These are phyloP conservation scores for Liquidambar formosana DNA, from an alignment of 164 flowering plant genomes.

Conservation along the genomic window DNA sequence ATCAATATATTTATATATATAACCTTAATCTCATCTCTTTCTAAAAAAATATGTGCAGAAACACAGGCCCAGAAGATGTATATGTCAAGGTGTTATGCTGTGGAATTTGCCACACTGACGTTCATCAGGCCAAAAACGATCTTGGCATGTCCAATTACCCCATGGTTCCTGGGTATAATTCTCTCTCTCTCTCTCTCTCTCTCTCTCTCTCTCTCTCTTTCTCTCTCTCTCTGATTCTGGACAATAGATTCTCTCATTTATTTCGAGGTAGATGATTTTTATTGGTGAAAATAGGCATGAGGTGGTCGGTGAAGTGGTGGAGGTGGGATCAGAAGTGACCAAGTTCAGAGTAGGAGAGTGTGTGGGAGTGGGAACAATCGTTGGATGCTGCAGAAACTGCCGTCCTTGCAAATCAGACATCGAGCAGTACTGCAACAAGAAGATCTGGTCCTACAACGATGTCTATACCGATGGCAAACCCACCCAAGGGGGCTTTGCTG, in stretches of 20 bases:
- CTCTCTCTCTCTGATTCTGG: too few species aligned
- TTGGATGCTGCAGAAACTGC: slow-evolving; percentile 65
- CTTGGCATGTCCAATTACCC: slow-evolving; percentile 76
- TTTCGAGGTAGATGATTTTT: too few species aligned
- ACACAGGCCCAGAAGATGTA: slow-evolving; percentile 84
- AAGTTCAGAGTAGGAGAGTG: slow-evolving; percentile 53
- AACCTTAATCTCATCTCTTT: too few species aligned
- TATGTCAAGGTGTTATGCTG: slow-evolving; percentile 58
- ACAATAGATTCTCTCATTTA: too few species aligned
- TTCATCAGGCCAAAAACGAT: slow-evolving; percentile 69
- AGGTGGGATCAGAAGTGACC: slow-evolving; percentile 65
- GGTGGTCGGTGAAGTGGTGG: slow-evolving; percentile 73
- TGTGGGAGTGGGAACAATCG: slow-evolving; percentile 61
- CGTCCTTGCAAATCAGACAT: slow-evolving; percentile 61
- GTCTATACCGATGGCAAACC: slow-evolving; percentile 85
- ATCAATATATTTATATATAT: too few species aligned
- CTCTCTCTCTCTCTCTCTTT: too few species aligned
- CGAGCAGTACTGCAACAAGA: slow-evolving; percentile 93
- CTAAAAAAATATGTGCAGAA: slow-evolving; percentile 40
- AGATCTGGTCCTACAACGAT: slow-evolving; percentile 87
- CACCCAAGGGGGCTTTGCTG: slow-evolving; percentile 91
- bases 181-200: neutral
- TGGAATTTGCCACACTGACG: slow-evolving; percentile 76
- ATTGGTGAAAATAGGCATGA: slow-evolving; percentile 68
- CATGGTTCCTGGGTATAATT: slow-evolving; percentile 80